A percentile compares a stretch with the other conserved stretches of the same genome.
phyloP scores from a whole-genome alignment of 805 yeast species.

The Candida ipomoeae region DNA sequence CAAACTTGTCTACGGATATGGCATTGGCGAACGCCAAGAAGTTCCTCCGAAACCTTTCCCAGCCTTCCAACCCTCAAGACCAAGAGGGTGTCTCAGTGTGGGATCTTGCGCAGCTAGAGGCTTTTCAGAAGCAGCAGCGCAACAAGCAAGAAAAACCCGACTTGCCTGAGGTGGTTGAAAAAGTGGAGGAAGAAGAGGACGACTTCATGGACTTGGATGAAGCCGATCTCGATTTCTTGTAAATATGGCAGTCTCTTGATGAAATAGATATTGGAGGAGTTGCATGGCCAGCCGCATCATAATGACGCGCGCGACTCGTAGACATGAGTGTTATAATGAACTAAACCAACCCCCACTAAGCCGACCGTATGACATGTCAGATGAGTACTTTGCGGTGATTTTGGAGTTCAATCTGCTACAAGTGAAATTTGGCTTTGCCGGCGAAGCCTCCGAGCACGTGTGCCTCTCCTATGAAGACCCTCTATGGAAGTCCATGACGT shows the following conservation, averaged over 20 bases:
- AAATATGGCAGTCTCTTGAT: background rate
- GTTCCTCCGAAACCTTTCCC: constrained; percentile 89
- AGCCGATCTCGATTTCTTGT: constrained; percentile 38
- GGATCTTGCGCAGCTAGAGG: constrained; percentile 66
- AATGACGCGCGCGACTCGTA: background rate
- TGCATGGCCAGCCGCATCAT: background rate
- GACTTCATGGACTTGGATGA: constrained; percentile 46
- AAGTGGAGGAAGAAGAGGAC: constrained; percentile 22
- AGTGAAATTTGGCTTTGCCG: constrained; percentile 16
- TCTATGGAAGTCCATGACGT: constrained; percentile 10
- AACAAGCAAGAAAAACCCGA: constrained; percentile 19
- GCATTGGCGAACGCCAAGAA: constrained; percentile 92
- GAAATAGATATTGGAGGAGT: background rate
- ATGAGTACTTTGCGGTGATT: constrained; percentile 18
- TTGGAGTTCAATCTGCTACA: constrained; percentile 12
- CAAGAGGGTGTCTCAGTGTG: constrained; percentile 94
- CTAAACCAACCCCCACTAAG: too few relatives aligned
- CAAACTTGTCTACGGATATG: constrained; percentile 93
- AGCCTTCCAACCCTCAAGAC: constrained; percentile 83
- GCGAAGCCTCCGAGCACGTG: constrained; percentile 13
- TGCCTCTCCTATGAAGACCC: constrained; percentile 3
- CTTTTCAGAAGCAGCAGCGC: constrained; percentile 52
- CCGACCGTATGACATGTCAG: constrained; percentile 11
- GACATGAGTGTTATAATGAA: background rate
- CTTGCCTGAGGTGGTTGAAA: constrained; percentile 2